These are phyloP conservation scores for Thelonectria discophora DNA, from an alignment of 2,329 filamentous ascomycete genomes.

Conservation along the genomic window DNA sequence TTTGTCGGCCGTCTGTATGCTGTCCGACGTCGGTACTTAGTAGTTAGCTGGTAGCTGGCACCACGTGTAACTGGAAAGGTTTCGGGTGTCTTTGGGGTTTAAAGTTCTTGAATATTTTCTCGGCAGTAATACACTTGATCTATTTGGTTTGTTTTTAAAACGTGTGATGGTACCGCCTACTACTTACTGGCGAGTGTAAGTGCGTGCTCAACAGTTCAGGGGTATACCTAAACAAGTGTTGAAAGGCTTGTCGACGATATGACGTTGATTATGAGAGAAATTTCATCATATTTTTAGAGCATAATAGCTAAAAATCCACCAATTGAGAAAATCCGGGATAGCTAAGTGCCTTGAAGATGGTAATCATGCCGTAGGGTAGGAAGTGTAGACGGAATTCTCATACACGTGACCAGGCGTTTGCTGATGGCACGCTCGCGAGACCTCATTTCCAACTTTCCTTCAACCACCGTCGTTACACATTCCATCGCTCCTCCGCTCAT, in stretches of 20 bases:
- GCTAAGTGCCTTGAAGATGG: background rate
- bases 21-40: background rate
- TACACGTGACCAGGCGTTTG: constrained; percentile 42
- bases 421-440: constrained; percentile 30
- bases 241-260: too few species aligned
- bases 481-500: background rate
- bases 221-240: too few species aligned
- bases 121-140: background rate
- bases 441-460: constrained; percentile 15
- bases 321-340: background rate
- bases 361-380: constrained; percentile 24
- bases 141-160: too few species aligned
- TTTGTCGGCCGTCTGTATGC: background rate
- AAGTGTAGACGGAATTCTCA: background rate
- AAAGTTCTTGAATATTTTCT: background rate
- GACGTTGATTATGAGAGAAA: too few species aligned
- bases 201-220: too few species aligned
- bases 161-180: too few species aligned
- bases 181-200: too few species aligned
- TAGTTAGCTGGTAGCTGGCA: background rate
- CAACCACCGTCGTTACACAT: constrained; percentile 16
- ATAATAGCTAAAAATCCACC: too few species aligned
- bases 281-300: too few species aligned
- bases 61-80: background rate
- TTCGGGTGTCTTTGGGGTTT: background rate